Conservation (phyloP, 805 yeast genomes). For the Candida takata region DNA sequence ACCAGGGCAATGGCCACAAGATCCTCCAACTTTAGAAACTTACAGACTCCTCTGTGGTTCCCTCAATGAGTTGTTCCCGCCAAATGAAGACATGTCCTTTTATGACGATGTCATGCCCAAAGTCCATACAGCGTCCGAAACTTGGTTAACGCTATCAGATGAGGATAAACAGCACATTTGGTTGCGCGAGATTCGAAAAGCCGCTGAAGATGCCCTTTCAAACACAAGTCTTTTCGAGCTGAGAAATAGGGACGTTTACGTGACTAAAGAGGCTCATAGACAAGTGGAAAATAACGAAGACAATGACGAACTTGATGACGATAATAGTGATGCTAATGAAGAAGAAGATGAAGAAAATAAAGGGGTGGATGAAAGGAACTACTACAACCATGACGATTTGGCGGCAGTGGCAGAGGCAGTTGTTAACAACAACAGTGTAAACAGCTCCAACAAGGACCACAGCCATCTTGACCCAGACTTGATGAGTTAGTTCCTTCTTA, state of each 20-base stretch:
- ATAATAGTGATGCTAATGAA: conserved; percentile 4
- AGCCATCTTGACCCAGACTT: conserved; percentile 15
- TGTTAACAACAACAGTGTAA: conserved; percentile 8
- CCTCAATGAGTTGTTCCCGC: conserved; percentile 20
- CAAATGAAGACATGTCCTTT: conserved; percentile 7
- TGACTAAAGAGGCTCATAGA: conserved; percentile 24
- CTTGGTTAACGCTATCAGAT: conserved; percentile 34
- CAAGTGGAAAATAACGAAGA: conserved; percentile 2
- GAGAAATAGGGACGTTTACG: conserved; percentile 35
- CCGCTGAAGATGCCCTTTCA: conserved; percentile 39
- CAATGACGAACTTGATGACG: conserved; percentile 1
- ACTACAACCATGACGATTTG: conserved; percentile 17
- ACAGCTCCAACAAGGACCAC: conserved; percentile 4
- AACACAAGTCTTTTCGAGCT: conserved; percentile 36
- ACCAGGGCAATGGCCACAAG: conserved; percentile 44
- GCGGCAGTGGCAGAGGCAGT: conserved; percentile 25
- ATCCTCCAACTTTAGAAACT: conserved; percentile 43
- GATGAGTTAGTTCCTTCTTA: conserved; percentile 2
- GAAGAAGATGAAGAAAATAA: conserved; percentile 6
- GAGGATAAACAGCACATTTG: conserved; percentile 34
- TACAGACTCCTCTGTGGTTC: conserved; percentile 27
- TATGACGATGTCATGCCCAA: conserved; percentile 29
- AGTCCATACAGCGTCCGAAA: conserved; percentile 38
- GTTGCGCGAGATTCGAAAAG: conserved; percentile 35
- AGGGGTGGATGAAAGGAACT: conserved; percentile 4